phyloP scores from a whole-genome alignment of 371 early-diverging fungal species.

The Circinella minor region DNA sequence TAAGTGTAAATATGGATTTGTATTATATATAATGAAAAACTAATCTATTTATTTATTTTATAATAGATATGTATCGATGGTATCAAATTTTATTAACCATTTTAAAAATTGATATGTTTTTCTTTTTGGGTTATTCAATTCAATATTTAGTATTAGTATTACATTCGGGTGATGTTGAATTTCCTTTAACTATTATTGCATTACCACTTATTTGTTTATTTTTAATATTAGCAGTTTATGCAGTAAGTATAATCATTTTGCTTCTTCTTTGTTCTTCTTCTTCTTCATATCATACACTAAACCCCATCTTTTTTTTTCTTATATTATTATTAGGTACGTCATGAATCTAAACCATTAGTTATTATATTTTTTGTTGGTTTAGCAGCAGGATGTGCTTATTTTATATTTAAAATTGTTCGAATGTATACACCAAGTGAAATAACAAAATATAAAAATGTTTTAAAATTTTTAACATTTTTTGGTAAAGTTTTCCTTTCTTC shows the following conservation, averaged over 20 bases:
- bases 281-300: no score
- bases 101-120: slow-evolving; percentile 88
- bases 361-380: slow-evolving; percentile 71
- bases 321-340: slow-evolving; percentile 35
- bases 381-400: slow-evolving; percentile 77
- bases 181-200: slow-evolving; percentile 82
- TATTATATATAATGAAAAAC: no score
- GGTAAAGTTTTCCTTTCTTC: slow-evolving; percentile 47
- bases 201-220: slow-evolving; percentile 78
- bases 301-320: no score
- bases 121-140: slow-evolving; percentile 85
- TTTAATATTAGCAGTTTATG: slow-evolving; percentile 78
- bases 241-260: slow-evolving; percentile 55
- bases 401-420: slow-evolving; percentile 83
- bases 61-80: slow-evolving; percentile 72
- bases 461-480: slow-evolving; percentile 86
- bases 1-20: slow-evolving; percentile 28
- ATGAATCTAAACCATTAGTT: slow-evolving; percentile 60
- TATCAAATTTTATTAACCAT: slow-evolving; percentile 88
- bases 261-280: background rate
- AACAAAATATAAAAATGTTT: slow-evolving; percentile 64
- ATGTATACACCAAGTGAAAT: slow-evolving; percentile 72
- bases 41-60: background rate
- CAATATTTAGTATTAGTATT: slow-evolving; percentile 86
- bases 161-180: slow-evolving; percentile 72